Conservation (phyloP, 2,329 filamentous ascomycete species). For the Rhytidhysteron rufulum region DNA sequence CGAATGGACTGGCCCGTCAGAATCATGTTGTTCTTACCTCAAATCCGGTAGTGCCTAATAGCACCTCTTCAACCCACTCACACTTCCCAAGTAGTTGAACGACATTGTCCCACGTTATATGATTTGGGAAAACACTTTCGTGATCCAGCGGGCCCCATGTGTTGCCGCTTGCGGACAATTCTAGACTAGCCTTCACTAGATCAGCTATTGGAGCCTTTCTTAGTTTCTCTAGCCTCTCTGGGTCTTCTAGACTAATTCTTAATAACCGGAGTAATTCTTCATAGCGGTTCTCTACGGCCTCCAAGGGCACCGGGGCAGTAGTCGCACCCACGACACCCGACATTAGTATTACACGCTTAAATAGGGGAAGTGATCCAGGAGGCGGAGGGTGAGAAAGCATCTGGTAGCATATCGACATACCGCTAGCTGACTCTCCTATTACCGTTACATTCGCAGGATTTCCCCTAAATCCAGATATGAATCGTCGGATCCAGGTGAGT, state of each 20-base stretch:
- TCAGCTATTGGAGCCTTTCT: constrained; percentile 7
- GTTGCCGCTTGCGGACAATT: constrained; percentile 2
- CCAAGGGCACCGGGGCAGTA: constrained; percentile 7
- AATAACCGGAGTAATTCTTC: constrained; percentile 18
- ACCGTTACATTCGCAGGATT: constrained; percentile 27
- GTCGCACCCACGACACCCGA: constrained; percentile 15
- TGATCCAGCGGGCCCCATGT: constrained; percentile 14
- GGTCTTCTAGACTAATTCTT: constrained; percentile 11
- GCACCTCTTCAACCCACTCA: constrained; percentile 41
- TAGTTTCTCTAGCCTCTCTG: constrained; percentile 8
- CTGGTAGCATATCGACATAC: constrained; percentile 22
- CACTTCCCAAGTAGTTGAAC: constrained; percentile 13
- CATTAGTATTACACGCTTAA: constrained; percentile 18
- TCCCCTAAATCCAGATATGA: constrained; percentile 34
- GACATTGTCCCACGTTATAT: constrained; percentile 17
- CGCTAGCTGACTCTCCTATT: constrained; percentile 47
- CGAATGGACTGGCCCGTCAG: not conserved
- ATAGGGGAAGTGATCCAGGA: constrained; percentile 17
- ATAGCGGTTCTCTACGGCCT: constrained; percentile 10
- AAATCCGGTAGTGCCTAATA: constrained; percentile 44
- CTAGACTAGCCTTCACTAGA: constrained; percentile 12
- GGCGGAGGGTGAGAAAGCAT: constrained; percentile 14
- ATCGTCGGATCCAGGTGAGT: constrained; percentile 32
- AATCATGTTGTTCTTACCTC: constrained; percentile 33
- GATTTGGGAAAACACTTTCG: constrained; percentile 11